Percentiles rank a stretch among this genome's conserved stretches.
phyloP scores from a whole-genome alignment of 1,284 basidiomycete genomes.

The Ustilago xerochloae region DNA sequence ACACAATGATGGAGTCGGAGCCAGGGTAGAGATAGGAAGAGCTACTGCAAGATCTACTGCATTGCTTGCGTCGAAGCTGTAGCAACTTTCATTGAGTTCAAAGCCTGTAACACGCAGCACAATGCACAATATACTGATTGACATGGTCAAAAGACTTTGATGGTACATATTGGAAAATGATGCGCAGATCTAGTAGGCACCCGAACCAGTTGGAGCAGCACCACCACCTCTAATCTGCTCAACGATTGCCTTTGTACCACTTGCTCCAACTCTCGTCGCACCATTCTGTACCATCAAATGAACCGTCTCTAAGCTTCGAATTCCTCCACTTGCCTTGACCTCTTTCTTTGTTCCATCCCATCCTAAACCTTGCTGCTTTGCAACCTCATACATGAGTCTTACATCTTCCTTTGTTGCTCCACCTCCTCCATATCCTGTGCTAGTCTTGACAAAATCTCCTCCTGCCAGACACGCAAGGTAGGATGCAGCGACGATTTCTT shows the following conservation, averaged over 20 bases:
- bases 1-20: neutral
- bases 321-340: constrained; percentile 62
- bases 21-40: neutral
- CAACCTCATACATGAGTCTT: constrained; percentile 57
- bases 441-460: constrained; percentile 61
- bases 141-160: neutral
- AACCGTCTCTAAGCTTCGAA: constrained; percentile 44
- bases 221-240: constrained; percentile 40
- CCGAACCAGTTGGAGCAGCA: constrained; percentile 6
- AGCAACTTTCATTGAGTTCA: neutral
- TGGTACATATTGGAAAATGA: neutral
- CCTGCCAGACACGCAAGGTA: constrained; percentile 58
- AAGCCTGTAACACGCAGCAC: too few relatives aligned
- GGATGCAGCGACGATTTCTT: constrained; percentile 49
- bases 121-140: neutral
- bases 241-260: constrained; percentile 57
- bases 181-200: constrained; percentile 8
- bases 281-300: constrained; percentile 56
- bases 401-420: constrained; percentile 57
- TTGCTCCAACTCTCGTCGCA: constrained; percentile 56
- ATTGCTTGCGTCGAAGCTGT: constrained; percentile 33
- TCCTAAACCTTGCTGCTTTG: constrained; percentile 16
- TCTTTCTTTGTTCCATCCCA: constrained; percentile 28
- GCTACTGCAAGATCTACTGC: neutral
- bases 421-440: constrained; percentile 59